Evolutionary conservation across 1,284 basidiomycete species (phyloP).

Genomic region (Farysia itapuensis): DNA sequence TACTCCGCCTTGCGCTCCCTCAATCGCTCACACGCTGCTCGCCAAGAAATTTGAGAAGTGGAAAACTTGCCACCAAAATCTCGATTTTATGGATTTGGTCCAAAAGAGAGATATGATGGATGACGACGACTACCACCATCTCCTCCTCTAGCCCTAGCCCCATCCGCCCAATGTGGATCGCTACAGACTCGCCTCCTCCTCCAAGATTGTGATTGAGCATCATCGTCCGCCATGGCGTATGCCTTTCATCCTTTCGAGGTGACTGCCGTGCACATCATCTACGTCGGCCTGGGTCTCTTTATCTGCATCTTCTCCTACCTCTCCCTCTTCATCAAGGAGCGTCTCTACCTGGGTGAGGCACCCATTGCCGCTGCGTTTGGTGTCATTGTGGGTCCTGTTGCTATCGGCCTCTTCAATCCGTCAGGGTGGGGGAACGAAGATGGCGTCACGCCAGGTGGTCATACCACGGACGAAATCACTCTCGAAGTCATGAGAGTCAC

Average conservation of each 20-base stretch:
- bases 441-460: slow-evolving; percentile 64
- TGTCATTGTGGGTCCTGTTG: slow-evolving; percentile 82
- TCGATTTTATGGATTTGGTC: too few species aligned
- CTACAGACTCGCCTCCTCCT: not conserved
- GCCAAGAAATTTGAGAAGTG: too few species aligned
- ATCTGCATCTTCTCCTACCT: slow-evolving; percentile 83
- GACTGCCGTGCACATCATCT: slow-evolving; percentile 53
- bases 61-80: too few species aligned
- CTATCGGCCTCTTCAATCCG: slow-evolving; percentile 82
- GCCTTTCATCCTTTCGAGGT: slow-evolving; percentile 56
- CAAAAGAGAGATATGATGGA: too few species aligned
- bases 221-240: slow-evolving; percentile 29
- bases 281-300: slow-evolving; percentile 55
- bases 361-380: slow-evolving; percentile 93
- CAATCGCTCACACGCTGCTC: too few species aligned
- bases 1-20: too few species aligned
- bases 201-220: not conserved
- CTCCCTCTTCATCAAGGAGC: slow-evolving; percentile 87
- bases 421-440: slow-evolving; percentile 72
- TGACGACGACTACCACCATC: too few species aligned
- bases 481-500: slow-evolving; percentile 90
- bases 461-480: slow-evolving; percentile 68
- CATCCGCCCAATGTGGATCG: not conserved
- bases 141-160: too few species aligned
- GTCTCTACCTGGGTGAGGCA: slow-evolving; percentile 93